These are phyloP conservation scores for Beauveria scarabaeidicola DNA, from an alignment of 2,329 filamentous ascomycete species.

Conservation along the genomic window DNA sequence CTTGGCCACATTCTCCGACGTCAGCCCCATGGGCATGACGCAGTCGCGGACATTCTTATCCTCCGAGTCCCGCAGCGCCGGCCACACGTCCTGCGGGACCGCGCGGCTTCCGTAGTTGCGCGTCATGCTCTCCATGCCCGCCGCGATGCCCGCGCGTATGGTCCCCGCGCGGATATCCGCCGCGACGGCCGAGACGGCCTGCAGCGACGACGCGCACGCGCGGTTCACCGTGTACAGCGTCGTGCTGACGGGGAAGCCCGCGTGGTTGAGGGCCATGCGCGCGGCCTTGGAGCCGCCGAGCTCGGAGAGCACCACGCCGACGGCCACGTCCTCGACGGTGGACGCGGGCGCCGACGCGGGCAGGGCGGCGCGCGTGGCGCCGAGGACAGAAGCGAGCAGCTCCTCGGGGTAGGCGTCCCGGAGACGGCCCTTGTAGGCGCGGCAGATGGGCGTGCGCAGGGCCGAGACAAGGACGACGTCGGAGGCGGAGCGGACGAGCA, in stretches of 20 bases:
- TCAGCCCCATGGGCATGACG: constrained; percentile 90
- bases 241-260: constrained; percentile 63
- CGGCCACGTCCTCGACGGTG: constrained; percentile 62
- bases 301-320: constrained; percentile 85
- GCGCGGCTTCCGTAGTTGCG: constrained; percentile 77
- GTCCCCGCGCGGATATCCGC: constrained; percentile 66
- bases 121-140: constrained; percentile 96
- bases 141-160: constrained; percentile 68
- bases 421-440: constrained; percentile 73
- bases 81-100: constrained; percentile 79
- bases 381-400: constrained; percentile 60
- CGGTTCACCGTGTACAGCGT: constrained; percentile 82
- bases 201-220: constrained; percentile 71
- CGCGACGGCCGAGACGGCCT: constrained; percentile 66
- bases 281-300: constrained; percentile 85
- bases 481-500: constrained; percentile 69
- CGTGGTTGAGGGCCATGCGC: constrained; percentile 83
- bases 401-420: constrained; percentile 89
- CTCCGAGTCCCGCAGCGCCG: constrained; percentile 54
- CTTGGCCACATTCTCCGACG: constrained; percentile 77
- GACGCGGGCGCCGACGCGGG: constrained; percentile 56
- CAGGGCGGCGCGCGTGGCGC: constrained; percentile 44
- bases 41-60: constrained; percentile 71
- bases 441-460: constrained; percentile 80
- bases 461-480: constrained; percentile 86